Conservation (phyloP, 1,284 basidiomycete genomes). For the Sporisorium exsertum region DNA sequence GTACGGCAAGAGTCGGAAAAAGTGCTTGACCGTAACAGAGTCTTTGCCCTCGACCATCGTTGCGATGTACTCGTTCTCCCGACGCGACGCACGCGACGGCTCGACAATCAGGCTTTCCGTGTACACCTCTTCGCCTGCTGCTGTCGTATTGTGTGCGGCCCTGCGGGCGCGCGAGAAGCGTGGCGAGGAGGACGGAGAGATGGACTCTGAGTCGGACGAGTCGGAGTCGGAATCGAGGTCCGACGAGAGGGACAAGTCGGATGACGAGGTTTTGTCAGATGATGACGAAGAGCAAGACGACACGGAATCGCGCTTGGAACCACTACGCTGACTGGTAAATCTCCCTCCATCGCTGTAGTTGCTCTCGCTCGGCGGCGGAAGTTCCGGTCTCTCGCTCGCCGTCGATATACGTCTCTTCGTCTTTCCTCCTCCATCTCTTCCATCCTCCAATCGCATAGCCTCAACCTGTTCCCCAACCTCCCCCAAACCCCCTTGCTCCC, state of each 20-base stretch:
- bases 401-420: slow-evolving; percentile 31
- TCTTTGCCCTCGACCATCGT: slow-evolving; percentile 86
- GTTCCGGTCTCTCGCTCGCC: slow-evolving; percentile 43
- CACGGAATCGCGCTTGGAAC: slow-evolving; percentile 3
- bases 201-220: not conserved
- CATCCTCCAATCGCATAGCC: not conserved
- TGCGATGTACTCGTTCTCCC: slow-evolving; percentile 82
- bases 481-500: not conserved
- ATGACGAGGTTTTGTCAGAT: slow-evolving; percentile 8
- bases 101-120: slow-evolving; percentile 77
- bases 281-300: slow-evolving; percentile 19
- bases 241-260: slow-evolving; percentile 31
- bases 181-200: slow-evolving; percentile 3
- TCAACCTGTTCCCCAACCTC: slow-evolving; percentile 9
- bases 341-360: not conserved
- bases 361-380: slow-evolving; percentile 37
- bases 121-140: not conserved
- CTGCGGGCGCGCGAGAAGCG: not conserved
- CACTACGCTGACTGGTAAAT: slow-evolving; percentile 3
- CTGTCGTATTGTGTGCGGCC: not conserved
- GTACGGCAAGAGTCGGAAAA: slow-evolving; percentile 61
- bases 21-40: slow-evolving; percentile 39
- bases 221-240: slow-evolving; percentile 9
- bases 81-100: slow-evolving; percentile 81
- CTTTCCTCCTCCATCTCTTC: slow-evolving; percentile 17